Evolutionary conservation across 345 rosid genomes (phyloP).

Genomic region (Eucalyptus pumila): DNA sequence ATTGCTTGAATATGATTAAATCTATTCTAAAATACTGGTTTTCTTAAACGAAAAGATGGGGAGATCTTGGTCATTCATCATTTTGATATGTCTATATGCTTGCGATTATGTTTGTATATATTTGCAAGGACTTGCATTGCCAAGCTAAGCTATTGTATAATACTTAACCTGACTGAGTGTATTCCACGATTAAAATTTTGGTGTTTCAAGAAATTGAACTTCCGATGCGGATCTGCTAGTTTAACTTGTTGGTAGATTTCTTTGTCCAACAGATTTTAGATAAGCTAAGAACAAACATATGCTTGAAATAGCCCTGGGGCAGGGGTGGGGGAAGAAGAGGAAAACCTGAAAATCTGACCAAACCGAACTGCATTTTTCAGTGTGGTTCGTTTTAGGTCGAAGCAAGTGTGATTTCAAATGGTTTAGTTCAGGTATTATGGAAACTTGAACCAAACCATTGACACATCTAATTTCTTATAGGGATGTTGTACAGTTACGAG

Average conservation of each 20-base stretch:
- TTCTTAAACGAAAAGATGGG: not conserved
- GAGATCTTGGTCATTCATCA: not conserved
- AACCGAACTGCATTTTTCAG: not conserved
- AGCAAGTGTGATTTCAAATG: not conserved
- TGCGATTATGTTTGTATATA: not conserved
- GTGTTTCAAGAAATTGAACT: not conserved
- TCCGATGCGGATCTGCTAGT: not conserved
- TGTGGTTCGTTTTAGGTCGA: not conserved
- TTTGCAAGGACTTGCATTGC: not conserved
- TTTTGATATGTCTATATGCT: not conserved
- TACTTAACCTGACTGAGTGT: not conserved
- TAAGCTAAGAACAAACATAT: too few species aligned
- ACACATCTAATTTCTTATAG: not conserved
- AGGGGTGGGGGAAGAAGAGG: not conserved
- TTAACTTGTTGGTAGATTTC: not conserved
- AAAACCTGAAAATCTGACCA: not conserved
- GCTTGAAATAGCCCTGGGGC: not conserved
- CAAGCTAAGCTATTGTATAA: not conserved
- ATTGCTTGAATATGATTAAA: not conserved
- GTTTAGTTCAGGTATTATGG: not conserved
- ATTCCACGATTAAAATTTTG: not conserved
- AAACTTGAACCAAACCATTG: not conserved
- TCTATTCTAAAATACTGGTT: not conserved
- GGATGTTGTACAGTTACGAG: not conserved
- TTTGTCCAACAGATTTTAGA: too few species aligned